Evolutionary conservation across 78 protist genomes (phyloP).

Genomic region (Protostelium mycophagum): DNA sequence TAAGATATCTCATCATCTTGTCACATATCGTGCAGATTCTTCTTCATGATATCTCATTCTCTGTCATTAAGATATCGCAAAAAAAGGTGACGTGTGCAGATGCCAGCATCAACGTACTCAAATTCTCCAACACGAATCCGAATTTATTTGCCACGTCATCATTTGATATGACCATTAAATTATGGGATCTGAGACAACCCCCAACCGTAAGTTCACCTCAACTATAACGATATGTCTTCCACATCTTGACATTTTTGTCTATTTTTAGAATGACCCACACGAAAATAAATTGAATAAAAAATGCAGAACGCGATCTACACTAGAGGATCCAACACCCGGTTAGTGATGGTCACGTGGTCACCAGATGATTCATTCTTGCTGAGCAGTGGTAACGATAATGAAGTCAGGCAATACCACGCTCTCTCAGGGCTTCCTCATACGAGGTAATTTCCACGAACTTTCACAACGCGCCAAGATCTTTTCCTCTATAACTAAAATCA

Average conservation of each 20-base stretch:
- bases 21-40: too few relatives aligned
- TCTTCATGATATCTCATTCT: too few relatives aligned
- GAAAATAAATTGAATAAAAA: too few relatives aligned
- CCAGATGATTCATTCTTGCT: background rate
- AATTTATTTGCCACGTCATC: background rate
- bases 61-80: too few relatives aligned
- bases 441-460: background rate
- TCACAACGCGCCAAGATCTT: background rate
- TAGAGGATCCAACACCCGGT: background rate
- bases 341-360: background rate
- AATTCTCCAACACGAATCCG: background rate
- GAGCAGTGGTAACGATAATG: background rate
- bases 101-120: background rate
- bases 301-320: background rate
- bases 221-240: too few relatives aligned
- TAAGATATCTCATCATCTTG: background rate
- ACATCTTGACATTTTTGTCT: too few relatives aligned
- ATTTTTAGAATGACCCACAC: background rate
- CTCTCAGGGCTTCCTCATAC: background rate
- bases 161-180: background rate
- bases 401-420: background rate
- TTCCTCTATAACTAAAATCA: background rate
- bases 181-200: background rate
- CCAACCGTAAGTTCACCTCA: background rate
- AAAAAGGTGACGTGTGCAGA: too few relatives aligned